Evolutionary conservation across 2,329 filamentous ascomycete genomes (phyloP).

Genomic region (Calonectria naviculata): DNA sequence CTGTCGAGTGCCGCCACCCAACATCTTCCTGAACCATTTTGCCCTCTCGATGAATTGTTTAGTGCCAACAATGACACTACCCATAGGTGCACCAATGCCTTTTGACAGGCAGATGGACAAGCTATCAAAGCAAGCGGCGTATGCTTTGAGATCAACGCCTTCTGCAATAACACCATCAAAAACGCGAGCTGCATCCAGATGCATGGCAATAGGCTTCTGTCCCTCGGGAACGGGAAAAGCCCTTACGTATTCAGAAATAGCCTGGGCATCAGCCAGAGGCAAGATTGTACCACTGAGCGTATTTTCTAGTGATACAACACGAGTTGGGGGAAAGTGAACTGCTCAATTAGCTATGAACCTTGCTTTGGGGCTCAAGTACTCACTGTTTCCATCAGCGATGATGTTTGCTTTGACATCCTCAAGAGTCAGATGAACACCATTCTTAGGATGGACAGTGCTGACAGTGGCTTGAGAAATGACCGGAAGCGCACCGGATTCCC

Average conservation of each 20-base stretch:
- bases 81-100: slow-evolving; percentile 81
- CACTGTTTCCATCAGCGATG: slow-evolving; percentile 41
- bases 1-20: slow-evolving; percentile 78
- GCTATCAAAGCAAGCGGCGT: slow-evolving; percentile 74
- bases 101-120: slow-evolving; percentile 83
- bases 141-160: slow-evolving; percentile 73
- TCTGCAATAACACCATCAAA: slow-evolving; percentile 80
- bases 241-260: slow-evolving; percentile 76
- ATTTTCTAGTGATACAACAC: slow-evolving; percentile 83
- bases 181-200: slow-evolving; percentile 79
- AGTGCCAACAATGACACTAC: slow-evolving; percentile 73
- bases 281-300: slow-evolving; percentile 81
- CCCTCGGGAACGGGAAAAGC: slow-evolving; percentile 44
- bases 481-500: slow-evolving; percentile 72
- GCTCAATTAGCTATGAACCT: slow-evolving; percentile 53
- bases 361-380: slow-evolving; percentile 42
- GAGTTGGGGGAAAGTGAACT: slow-evolving; percentile 80
- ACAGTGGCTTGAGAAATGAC: slow-evolving; percentile 76
- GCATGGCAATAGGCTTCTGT: slow-evolving; percentile 69
- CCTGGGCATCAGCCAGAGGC: slow-evolving; percentile 74
- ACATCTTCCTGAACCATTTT: slow-evolving; percentile 67
- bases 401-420: slow-evolving; percentile 71
- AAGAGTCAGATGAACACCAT: slow-evolving; percentile 77
- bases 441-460: slow-evolving; percentile 72
- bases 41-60: slow-evolving; percentile 47